Evolutionary conservation across 106 monocot species (phyloP), one percentile per base, ranked within the genome.

Genomic region (Gastrodia elata): DNA sequence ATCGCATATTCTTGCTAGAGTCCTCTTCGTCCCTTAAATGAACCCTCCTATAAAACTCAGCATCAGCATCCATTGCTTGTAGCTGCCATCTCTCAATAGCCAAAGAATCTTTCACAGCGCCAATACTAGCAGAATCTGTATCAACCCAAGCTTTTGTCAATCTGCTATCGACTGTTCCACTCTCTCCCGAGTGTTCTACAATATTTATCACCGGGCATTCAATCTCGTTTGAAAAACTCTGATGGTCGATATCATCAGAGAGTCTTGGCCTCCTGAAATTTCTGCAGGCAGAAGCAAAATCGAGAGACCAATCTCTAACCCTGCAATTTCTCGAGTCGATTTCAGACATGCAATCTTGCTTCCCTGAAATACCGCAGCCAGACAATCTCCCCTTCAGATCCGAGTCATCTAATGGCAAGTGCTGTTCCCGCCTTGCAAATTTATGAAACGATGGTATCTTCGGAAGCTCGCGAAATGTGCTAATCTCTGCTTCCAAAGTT

Each of bases 361-460:
- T 82, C 67, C 84, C 87, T 22, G 70, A 71, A 43, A 78, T 39
- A 30, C 84, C 85, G n/a, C n/a, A n/a, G 68, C 76, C 77, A 55
- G 78, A 75, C 78, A 39, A 80, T 71, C 77, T 87, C 76, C 69
- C 87, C 71, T 82, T 75, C 33, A 78, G 40, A 46, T 95, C 95
- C 75, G 77, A 83, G 58, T 91, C 89, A 74, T 94, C 94, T 77
- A 80, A 40, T 72, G 85, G 73, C 3, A 65, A 22, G 79, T 83
- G 75, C 20, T 94, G 83, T n/a, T 92, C 88, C 64, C 92, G 89
- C 58, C 83, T 90, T 18, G 83, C 90, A 86, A 93, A 97, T 79
- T 86, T 93, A 65, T 97, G 93, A 35, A 97, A 97, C 59, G 92
- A 93, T 74, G 93, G 93, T 87, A 97, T 97, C 80, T 97, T 97